A percentile compares a stretch with the other conserved stretches of the same genome.
phyloP scores from a whole-genome alignment of 331 rosid genomes.

The Dryas integrifolia region DNA sequence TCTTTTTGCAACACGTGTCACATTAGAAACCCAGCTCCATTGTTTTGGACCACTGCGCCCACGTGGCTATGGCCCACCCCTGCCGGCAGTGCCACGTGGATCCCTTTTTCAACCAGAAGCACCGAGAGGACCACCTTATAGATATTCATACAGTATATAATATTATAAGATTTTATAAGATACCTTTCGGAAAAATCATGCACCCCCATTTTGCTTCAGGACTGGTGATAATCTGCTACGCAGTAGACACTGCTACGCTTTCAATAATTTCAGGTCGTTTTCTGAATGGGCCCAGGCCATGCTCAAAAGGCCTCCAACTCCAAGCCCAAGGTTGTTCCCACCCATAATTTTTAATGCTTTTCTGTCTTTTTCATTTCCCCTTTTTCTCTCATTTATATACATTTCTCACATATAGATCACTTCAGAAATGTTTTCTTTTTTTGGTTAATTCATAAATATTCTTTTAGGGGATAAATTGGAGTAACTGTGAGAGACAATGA shows the following conservation, averaged over 20 bases:
- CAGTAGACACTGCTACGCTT: conserved; percentile 16
- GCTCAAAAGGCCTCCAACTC: conserved; percentile 31
- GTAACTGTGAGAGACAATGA: too few species aligned
- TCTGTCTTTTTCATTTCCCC: background rate
- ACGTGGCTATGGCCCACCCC: conserved; percentile 54
- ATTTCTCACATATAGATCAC: too few species aligned
- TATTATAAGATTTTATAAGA: too few species aligned
- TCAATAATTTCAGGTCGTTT: conserved; percentile 66
- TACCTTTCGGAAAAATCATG: conserved; percentile 10
- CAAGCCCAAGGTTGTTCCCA: conserved; percentile 35
- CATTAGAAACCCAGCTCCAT: background rate
- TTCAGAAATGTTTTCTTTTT: too few species aligned
- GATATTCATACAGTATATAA: conserved; percentile 5
- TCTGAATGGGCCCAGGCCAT: conserved; percentile 37
- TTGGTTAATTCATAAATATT: too few species aligned
- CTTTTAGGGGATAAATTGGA: too few species aligned
- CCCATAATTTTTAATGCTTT: conserved; percentile 41
- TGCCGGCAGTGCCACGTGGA: conserved; percentile 57
- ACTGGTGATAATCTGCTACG: too few species aligned
- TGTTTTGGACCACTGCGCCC: conserved; percentile 59
- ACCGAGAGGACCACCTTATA: conserved; percentile 47
- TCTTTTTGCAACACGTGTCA: conserved; percentile 34
- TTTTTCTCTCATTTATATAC: background rate
- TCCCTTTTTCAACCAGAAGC: conserved; percentile 3
- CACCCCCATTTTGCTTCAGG: conserved; percentile 27